These are phyloP conservation scores for Gaeumannomyces sp. DNA, from an alignment of 2,329 filamentous ascomycete species.

Conservation along the genomic window DNA sequence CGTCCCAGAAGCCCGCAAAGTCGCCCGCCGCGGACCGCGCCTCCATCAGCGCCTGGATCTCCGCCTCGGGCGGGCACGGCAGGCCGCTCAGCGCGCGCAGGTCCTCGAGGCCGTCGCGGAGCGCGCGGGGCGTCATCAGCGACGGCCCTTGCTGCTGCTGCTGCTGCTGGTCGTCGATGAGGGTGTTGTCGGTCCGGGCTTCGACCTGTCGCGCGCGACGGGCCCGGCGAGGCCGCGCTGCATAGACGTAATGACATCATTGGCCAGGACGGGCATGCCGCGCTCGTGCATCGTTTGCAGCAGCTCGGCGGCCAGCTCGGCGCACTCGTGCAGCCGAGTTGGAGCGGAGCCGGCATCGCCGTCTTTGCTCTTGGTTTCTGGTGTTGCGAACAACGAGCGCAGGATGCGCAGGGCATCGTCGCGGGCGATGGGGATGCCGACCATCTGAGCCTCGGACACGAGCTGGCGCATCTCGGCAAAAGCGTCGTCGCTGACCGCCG, in stretches of 20 bases:
- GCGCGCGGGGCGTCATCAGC: slow-evolving; percentile 18
- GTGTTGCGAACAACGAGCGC: slow-evolving; percentile 28
- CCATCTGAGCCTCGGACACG: slow-evolving; percentile 33
- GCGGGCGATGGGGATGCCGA: slow-evolving; percentile 29
- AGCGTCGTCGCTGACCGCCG: neutral
- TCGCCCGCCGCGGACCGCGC: slow-evolving; percentile 40
- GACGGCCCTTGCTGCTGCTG: too few species aligned
- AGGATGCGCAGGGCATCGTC: slow-evolving; percentile 32
- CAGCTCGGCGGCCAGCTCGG: slow-evolving; percentile 36
- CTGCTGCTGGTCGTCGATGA: slow-evolving; percentile 25
- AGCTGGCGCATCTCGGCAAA: slow-evolving; percentile 20
- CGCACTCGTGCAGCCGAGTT: slow-evolving; percentile 23
- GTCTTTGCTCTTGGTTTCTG: neutral
- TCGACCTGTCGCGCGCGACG: neutral
- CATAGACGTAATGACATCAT: slow-evolving; percentile 43
- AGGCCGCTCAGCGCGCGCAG: slow-evolving; percentile 33
- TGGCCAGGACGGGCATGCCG: slow-evolving; percentile 33
- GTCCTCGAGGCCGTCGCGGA: slow-evolving; percentile 34
- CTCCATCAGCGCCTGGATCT: slow-evolving; percentile 36
- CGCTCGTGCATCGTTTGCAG: slow-evolving; percentile 40
- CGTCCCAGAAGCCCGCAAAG: slow-evolving; percentile 54
- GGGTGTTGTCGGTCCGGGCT: slow-evolving; percentile 18
- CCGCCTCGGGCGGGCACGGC: slow-evolving; percentile 30
- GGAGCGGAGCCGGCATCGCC: slow-evolving; percentile 17
- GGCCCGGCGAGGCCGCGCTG: slow-evolving; percentile 33